These are phyloP conservation scores for Puccinia brachypodii DNA, from an alignment of 1,284 basidiomycete species.

Conservation along the genomic window DNA sequence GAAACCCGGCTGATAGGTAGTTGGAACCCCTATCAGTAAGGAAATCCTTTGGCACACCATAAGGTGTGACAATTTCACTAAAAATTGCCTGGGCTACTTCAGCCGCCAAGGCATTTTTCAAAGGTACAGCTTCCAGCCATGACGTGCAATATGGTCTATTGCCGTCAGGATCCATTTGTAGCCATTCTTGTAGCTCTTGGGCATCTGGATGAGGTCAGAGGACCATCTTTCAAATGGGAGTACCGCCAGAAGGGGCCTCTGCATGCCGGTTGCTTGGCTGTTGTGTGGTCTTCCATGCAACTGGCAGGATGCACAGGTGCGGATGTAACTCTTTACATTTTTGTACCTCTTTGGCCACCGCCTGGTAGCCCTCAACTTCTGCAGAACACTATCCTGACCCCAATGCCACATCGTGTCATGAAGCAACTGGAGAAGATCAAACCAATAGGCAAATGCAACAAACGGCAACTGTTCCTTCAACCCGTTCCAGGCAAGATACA, in stretches of 20 bases:
- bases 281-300: background rate
- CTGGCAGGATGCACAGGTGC: background rate
- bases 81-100: background rate
- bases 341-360: background rate
- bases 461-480: background rate
- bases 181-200: background rate
- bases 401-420: background rate
- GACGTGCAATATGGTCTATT: slow-evolving; percentile 12
- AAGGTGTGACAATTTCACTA: background rate
- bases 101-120: background rate
- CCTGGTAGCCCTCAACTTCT: background rate
- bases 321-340: background rate
- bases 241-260: background rate
- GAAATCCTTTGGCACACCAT: background rate
- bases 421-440: background rate
- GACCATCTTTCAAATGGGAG: slow-evolving; percentile 10
- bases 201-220: background rate
- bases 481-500: background rate
- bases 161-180: background rate
- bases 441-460: background rate
- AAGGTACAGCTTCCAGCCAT: background rate
- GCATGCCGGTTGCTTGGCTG: background rate
- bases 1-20: background rate
- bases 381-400: background rate
- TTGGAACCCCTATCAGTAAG: background rate